Evolutionary conservation across 2,329 filamentous ascomycete genomes (phyloP).

Genomic region (Sporothrix schenckii): DNA sequence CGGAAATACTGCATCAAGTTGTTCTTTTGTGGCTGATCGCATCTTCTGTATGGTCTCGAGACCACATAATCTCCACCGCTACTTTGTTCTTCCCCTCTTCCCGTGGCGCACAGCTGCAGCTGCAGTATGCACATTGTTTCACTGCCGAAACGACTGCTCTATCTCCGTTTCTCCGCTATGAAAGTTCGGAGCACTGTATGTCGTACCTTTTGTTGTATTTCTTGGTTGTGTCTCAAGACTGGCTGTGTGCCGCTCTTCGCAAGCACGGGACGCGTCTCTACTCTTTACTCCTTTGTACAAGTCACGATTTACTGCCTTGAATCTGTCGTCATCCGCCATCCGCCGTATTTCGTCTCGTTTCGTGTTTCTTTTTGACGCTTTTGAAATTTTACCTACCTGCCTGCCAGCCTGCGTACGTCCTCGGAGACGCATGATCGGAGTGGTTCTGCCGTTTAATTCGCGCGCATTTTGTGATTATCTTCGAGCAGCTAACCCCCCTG

Average conservation of each 20-base stretch:
- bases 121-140: slow-evolving; percentile 13
- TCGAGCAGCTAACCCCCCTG: background rate
- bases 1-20: background rate
- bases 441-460: background rate
- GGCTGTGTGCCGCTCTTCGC: background rate
- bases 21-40: too few species aligned
- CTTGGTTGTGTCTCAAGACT: background rate
- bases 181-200: background rate
- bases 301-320: too few species aligned
- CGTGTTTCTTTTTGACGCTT: too few species aligned
- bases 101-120: slow-evolving; percentile 22
- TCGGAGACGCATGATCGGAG: background rate
- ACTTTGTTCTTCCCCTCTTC: background rate
- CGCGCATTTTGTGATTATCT: background rate
- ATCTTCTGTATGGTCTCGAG: background rate
- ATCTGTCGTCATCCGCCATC: background rate
- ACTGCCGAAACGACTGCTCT: slow-evolving; percentile 24
- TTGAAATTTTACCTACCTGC: too few species aligned
- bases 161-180: background rate
- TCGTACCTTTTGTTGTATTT: too few species aligned
- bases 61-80: background rate
- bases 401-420: too few species aligned
- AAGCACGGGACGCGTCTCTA: too few species aligned
- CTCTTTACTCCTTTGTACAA: too few species aligned
- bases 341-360: too few species aligned